Evolutionary conservation across 2,329 filamentous ascomycete species (phyloP).

Genomic region (Aspergillus glaucus): DNA sequence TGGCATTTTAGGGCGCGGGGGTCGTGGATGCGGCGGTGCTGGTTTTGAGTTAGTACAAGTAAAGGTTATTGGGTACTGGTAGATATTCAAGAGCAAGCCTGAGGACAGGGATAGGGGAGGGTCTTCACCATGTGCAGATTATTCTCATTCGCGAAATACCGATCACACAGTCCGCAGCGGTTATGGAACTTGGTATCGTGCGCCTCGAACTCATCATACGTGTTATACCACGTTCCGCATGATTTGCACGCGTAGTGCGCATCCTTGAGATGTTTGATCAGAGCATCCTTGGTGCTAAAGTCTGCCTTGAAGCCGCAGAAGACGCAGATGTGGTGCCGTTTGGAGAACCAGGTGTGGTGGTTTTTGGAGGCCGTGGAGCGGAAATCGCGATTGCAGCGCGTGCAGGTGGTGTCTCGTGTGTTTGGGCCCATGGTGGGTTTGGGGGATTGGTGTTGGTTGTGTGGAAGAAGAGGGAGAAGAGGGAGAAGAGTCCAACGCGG

Average conservation of each 20-base stretch:
- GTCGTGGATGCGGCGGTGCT: conserved; percentile 16
- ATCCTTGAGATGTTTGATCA: neutral
- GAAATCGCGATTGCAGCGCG: neutral
- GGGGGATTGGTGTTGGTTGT: neutral
- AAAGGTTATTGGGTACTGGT: neutral
- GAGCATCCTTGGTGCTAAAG: neutral
- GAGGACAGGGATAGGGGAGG: neutral
- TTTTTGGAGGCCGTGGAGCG: neutral
- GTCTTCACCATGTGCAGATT: neutral
- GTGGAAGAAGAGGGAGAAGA: neutral
- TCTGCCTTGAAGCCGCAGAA: conserved; percentile 4
- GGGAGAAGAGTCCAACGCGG: neutral
- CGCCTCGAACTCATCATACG: neutral
- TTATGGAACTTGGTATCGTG: neutral
- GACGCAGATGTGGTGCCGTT: conserved; percentile 5
- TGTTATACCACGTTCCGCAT: neutral
- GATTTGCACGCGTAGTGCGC: neutral
- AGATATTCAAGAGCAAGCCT: neutral
- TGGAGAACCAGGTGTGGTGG: conserved; percentile 3
- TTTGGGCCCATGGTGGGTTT: neutral
- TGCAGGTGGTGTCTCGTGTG: neutral
- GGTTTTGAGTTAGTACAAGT: neutral
- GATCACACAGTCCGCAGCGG: neutral
- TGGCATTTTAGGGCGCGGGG: conserved; percentile 10
- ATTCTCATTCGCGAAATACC: conserved; percentile 1